These are phyloP conservation scores for Begonia fuchsioides DNA, from an alignment of 306 rosid genomes.

Conservation along the genomic window DNA sequence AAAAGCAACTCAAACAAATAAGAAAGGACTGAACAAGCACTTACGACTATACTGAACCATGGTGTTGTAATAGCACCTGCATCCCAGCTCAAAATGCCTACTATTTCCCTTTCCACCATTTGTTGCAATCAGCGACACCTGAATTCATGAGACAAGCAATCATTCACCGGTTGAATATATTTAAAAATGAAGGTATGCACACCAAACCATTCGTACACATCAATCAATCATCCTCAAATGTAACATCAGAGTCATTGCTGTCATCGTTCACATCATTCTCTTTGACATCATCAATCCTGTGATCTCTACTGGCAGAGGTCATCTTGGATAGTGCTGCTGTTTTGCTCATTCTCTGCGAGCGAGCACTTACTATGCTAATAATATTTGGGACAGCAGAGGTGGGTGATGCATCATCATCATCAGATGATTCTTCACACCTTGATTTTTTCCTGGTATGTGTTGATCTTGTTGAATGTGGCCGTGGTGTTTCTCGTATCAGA, in stretches of 20 bases:
- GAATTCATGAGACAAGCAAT: no score
- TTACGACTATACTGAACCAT: background rate
- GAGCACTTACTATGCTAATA: slow-evolving; percentile 20
- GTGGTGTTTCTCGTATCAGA: slow-evolving; percentile 47
- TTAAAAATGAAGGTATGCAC: no score
- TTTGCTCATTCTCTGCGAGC: slow-evolving; percentile 87
- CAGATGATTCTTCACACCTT: slow-evolving; percentile 44
- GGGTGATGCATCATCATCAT: slow-evolving; percentile 54
- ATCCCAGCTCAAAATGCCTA: background rate
- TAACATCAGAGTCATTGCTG: slow-evolving; percentile 36
- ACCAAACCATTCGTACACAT: no score
- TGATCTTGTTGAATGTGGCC: slow-evolving; percentile 29
- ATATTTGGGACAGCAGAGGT: slow-evolving; percentile 36
- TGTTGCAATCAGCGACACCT: no score
- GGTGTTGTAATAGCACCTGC: background rate
- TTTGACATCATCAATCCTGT: slow-evolving; percentile 24
- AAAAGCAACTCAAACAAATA: background rate
- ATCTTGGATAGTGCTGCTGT: slow-evolving; percentile 68
- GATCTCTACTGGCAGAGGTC: slow-evolving; percentile 22
- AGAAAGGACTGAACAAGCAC: background rate
- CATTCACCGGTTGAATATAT: no score
- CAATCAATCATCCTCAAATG: slow-evolving; percentile 1
- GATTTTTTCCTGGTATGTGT: slow-evolving; percentile 46
- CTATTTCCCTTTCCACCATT: no score
- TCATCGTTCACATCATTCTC: slow-evolving; percentile 17